Evolutionary conservation across 73 alveolate species (phyloP).

Genomic region (Urostyla sp.): DNA sequence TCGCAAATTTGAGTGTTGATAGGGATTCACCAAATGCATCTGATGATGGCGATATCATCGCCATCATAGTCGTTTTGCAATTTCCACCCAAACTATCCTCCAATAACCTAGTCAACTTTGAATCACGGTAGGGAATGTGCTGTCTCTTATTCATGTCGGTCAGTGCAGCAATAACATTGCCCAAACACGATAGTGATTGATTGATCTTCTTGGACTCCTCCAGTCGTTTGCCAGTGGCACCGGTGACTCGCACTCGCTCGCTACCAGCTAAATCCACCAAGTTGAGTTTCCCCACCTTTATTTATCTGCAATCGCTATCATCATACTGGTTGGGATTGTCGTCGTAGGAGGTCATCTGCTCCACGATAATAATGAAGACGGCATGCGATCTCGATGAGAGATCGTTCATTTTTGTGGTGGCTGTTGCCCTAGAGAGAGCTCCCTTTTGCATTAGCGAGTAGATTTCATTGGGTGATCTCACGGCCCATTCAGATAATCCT

Average conservation of each 20-base stretch:
- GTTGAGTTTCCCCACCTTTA: conserved; percentile 95
- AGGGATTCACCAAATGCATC: conserved; percentile 97
- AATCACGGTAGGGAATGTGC: conserved; percentile 98
- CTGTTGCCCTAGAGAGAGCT: conserved; percentile 93
- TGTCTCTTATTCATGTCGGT: conserved; percentile 90
- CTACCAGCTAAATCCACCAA: conserved; percentile 99
- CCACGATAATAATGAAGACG: conserved; percentile 94
- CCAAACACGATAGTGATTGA: conserved; percentile 97
- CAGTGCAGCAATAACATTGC: conserved; percentile 99
- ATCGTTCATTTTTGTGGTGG: conserved; percentile 98
- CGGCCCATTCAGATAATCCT: conserved; percentile 99
- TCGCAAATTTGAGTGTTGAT: conserved; percentile 98
- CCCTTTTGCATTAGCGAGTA: conserved; percentile 95
- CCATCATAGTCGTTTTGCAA: conserved; percentile 98
- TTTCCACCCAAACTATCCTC: conserved; percentile 98
- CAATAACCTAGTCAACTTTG: conserved; percentile 96
- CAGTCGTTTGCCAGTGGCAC: conserved; percentile 97
- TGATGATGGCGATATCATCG: conserved; percentile 97
- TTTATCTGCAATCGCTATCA: conserved; percentile 62
- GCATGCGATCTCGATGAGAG: conserved; percentile 98
- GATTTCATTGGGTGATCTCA: conserved; percentile 94
- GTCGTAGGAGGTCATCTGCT: conserved; percentile 73
- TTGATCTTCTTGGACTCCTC: conserved; percentile 99
- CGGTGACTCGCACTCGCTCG: conserved; percentile 98
- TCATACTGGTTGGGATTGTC: conserved; percentile 45